Evolutionary conservation across 2,329 filamentous ascomycete genomes (phyloP).

Genomic region (Ascochyta clinopodiicola): DNA sequence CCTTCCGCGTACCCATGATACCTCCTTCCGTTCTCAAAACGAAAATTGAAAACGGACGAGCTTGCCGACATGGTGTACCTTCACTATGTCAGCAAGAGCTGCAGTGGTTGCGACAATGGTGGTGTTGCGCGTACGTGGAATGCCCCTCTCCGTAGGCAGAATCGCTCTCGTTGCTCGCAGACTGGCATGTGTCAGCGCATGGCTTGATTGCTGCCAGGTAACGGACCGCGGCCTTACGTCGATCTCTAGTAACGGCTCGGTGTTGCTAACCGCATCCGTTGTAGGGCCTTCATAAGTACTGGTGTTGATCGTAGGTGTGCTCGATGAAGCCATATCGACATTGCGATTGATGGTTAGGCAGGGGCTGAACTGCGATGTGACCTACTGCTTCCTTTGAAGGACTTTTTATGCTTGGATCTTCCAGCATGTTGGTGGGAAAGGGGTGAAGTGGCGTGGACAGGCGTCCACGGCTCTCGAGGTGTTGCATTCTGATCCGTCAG

Average conservation of each 20-base stretch:
- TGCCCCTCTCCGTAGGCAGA: slow-evolving; percentile 35
- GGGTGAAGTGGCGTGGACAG: slow-evolving; percentile 1
- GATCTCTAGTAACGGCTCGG: slow-evolving; percentile 35
- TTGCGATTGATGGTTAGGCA: not conserved
- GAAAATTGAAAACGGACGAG: slow-evolving; percentile 39
- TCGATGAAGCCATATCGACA: slow-evolving; percentile 4
- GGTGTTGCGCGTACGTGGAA: slow-evolving; percentile 21
- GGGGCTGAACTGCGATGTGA: not conserved
- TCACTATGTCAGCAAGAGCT: not conserved
- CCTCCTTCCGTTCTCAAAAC: slow-evolving; percentile 40
- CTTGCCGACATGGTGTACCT: slow-evolving; percentile 43
- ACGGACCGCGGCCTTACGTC: slow-evolving; percentile 24
- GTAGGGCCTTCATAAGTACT: not conserved
- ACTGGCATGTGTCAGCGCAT: not conserved
- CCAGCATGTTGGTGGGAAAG: slow-evolving; percentile 1
- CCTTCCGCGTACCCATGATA: slow-evolving; percentile 43
- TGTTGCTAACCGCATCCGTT: slow-evolving; percentile 29
- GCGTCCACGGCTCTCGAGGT: not conserved
- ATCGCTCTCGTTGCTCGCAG: slow-evolving; percentile 37
- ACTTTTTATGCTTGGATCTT: not conserved
- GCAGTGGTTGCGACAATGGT: not conserved
- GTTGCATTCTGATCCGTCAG: not conserved
- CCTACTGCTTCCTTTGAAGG: not conserved
- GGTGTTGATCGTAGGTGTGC: not conserved
- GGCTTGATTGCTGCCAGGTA: not conserved